Evolutionary conservation across 495 filamentous ascomycete genomes (phyloP), one percentile per base, ranked within the genome.

Genomic region (Hypoxylon perforatum): DNA sequence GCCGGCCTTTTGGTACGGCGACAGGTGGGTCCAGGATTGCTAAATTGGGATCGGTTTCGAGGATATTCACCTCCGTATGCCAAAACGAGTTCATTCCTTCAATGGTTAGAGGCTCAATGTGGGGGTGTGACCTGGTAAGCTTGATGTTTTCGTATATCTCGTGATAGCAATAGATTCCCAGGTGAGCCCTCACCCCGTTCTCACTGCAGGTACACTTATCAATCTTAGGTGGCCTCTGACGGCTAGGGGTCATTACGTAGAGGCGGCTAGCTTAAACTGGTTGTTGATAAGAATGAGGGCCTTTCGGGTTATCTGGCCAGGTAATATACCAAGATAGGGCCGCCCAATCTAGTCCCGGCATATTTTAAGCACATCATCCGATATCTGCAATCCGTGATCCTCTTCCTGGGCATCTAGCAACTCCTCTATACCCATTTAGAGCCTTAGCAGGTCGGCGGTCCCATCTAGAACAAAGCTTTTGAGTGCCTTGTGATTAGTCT

Each of bases 71-170:
- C 44, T 47, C 19, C 21, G 44, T 47, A 23, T 47, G 19, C 44
- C 18, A 47, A 23, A 47, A 47, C 3, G 10, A 22, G 44, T 47
- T 19, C 3, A 47, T 23, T 2, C 44, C 8, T 21, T 47, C 44
- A 4, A 22, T 8, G 3, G 10, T 19, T 6, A 47, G 44, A 3
- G 44, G 44, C 19, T 21, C 19, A 22, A 47, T 47, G 10, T 23
- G 44, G 11, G 44, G 44, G 9, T 47, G 17, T 47, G 17, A 17
- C 44, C 18, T 23, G 23, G 44, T 47, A 23, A 47, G 17, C 9
- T 47, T 47, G 18, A 47, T 47, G 3, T 44, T 44, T 19, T 44
- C n/a, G 41, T 44, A 44, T 15, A 44, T 44, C 6, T 44, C 41
- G 41, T 44, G 41, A 44, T 44, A 44, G n/a, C n/a, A 44, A 8